Conservation (phyloP, 441 rosid species). For the Croton laevigatus region DNA sequence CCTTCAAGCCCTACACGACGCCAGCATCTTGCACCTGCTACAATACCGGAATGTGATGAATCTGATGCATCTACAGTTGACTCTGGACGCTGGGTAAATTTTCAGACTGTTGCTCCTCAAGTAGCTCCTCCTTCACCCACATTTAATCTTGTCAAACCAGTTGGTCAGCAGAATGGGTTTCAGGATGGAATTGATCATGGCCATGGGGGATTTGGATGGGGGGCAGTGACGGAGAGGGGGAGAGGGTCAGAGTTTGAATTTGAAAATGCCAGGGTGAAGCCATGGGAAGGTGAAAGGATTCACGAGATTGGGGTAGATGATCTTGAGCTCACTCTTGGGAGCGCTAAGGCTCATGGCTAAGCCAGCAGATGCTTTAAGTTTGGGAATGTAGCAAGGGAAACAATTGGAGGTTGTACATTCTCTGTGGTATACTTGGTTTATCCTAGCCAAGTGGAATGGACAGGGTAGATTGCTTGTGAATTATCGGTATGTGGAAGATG, state of each 20-base stretch:
- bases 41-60: slow-evolving; percentile 93
- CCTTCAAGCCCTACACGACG: slow-evolving; percentile 90
- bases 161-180: slow-evolving; percentile 31
- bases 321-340: slow-evolving; percentile 95
- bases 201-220: slow-evolving; percentile 44
- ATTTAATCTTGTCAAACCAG: slow-evolving; percentile 53
- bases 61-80: slow-evolving; percentile 88
- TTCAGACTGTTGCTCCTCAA: slow-evolving; percentile 49
- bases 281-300: slow-evolving; percentile 99
- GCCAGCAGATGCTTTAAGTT: slow-evolving; percentile 7
- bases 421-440: slow-evolving; percentile 9
- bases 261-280: slow-evolving; percentile 67
- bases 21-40: slow-evolving; percentile 64
- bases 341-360: slow-evolving; percentile 53
- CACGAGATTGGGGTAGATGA: slow-evolving; percentile 91
- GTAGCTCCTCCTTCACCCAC: slow-evolving; percentile 58
- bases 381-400: slow-evolving; percentile 3
- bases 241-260: slow-evolving; percentile 66
- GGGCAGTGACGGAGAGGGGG: slow-evolving; percentile 44
- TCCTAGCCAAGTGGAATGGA: neutral
- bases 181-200: slow-evolving; percentile 33
- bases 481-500: slow-evolving; percentile 4
- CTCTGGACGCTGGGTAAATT: slow-evolving; percentile 86
- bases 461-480: slow-evolving; percentile 5
- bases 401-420: slow-evolving; percentile 16